phyloP scores from a whole-genome alignment of 2,329 filamentous ascomycete species.

The Penicillium decumbens region DNA sequence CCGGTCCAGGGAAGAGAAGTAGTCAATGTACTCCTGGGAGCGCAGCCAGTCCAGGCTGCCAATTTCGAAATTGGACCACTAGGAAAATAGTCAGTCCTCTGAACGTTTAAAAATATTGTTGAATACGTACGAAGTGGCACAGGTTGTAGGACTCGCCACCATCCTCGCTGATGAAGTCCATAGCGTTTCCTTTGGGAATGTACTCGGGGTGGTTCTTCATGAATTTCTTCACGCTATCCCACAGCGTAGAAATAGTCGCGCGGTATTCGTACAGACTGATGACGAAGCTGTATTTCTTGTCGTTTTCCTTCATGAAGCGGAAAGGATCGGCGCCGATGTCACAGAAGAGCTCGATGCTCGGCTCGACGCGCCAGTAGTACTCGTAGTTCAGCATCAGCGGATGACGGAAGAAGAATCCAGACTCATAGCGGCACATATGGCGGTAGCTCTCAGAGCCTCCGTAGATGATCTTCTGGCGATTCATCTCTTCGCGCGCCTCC shows the following conservation, averaged over 20 bases:
- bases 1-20: conserved; percentile 78
- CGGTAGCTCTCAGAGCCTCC: conserved; percentile 95
- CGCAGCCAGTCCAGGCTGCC: conserved; percentile 92
- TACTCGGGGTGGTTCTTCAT: conserved; percentile 87
- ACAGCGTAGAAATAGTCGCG: conserved; percentile 92
- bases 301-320: conserved; percentile 90
- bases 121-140: conserved; percentile 79
- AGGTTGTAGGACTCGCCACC: conserved; percentile 89
- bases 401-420: conserved; percentile 98
- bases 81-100: conserved; percentile 14
- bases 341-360: conserved; percentile 92
- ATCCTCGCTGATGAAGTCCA: conserved; percentile 89
- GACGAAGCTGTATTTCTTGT: conserved; percentile 98
- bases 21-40: conserved; percentile 82
- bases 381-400: conserved; percentile 91
- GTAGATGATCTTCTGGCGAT: conserved; percentile 91
- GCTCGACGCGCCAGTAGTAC: conserved; percentile 99
- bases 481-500: conserved; percentile 91
- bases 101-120: too few relatives aligned
- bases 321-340: conserved; percentile 95
- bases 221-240: conserved; percentile 93
- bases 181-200: conserved; percentile 74
- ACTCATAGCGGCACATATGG: conserved; percentile 99
- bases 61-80: conserved; percentile 99
- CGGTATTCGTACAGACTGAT: conserved; percentile 94